Percentiles rank a stretch among this genome's conserved stretches.
Evolutionary conservation across 257 asterid genomes (phyloP).

Genomic region (Vinca minor): DNA sequence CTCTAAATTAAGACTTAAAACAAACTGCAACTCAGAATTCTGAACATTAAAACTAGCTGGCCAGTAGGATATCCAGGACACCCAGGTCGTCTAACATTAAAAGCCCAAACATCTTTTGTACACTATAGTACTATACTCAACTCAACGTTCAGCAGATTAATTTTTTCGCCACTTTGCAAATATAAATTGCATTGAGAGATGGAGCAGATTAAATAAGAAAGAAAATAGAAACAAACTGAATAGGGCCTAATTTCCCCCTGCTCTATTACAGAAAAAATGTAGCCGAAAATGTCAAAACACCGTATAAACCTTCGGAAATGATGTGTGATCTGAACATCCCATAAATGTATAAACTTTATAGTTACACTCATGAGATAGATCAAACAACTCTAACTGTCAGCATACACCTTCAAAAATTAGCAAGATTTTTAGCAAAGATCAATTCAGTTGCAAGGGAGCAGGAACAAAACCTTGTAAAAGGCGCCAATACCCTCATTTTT

Average conservation of each 20-base stretch:
- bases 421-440: not conserved
- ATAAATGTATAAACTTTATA: not conserved
- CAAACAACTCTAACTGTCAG: not conserved
- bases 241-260: not conserved
- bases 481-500: conserved; percentile 79
- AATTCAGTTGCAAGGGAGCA: not conserved
- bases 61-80: not conserved
- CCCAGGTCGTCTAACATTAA: not conserved
- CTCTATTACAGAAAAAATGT: too few relatives aligned
- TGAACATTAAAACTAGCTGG: not conserved
- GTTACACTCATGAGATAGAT: not conserved
- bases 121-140: not conserved
- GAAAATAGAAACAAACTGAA: not conserved
- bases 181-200: not conserved
- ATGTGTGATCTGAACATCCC: not conserved
- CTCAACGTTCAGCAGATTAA: not conserved
- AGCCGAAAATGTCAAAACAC: too few relatives aligned
- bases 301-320: not conserved
- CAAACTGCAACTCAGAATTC: not conserved
- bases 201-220: too few relatives aligned
- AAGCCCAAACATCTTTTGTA: not conserved
- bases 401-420: not conserved
- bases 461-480: conserved; percentile 69
- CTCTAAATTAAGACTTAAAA: not conserved
- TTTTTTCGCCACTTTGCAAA: not conserved